Percentiles rank a stretch among this genome's conserved stretches.
phyloP scores from a whole-genome alignment of 306 rosid genomes.

The Pterocarpus santalinus region DNA sequence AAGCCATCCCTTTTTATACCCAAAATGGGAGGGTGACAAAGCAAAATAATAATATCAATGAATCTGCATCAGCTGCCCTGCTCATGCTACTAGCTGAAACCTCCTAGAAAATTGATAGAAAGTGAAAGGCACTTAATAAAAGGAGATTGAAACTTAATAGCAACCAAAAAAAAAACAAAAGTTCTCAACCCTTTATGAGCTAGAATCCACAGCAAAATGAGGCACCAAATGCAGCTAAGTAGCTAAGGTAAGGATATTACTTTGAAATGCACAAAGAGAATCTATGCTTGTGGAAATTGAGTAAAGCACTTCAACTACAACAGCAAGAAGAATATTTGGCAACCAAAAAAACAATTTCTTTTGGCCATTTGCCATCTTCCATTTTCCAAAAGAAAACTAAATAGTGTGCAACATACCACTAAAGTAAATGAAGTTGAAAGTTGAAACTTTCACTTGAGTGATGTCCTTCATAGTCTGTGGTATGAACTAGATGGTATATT shows the following conservation, averaged over 20 bases:
- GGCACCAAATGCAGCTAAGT: constrained; percentile 60
- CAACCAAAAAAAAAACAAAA: constrained; percentile 22
- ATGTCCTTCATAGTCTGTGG: constrained; percentile 44
- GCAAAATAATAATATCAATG: constrained; percentile 57
- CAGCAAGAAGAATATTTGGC: constrained; percentile 62
- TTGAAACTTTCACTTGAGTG: constrained; percentile 38
- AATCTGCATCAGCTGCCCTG: constrained; percentile 64
- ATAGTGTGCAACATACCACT: constrained; percentile 47
- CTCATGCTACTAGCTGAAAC: constrained; percentile 46
- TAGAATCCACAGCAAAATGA: constrained; percentile 60
- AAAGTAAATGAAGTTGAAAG: constrained; percentile 52
- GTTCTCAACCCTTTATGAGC: constrained; percentile 61
- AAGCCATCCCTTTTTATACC: constrained; percentile 69
- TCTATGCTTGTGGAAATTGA: constrained; percentile 67
- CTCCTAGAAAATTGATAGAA: constrained; percentile 61
- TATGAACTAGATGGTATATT: constrained; percentile 41
- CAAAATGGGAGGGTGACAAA: constrained; percentile 53
- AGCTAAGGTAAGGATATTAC: constrained; percentile 53
- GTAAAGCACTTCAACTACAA: constrained; percentile 66
- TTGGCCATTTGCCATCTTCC: constrained; percentile 43
- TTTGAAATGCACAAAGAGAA: constrained; percentile 65
- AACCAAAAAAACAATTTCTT: constrained; percentile 14
- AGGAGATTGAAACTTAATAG: constrained; percentile 47
- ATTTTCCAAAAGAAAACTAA: constrained; percentile 42
- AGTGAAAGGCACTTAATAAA: constrained; percentile 73